These are phyloP conservation scores for Aspergillus novoparasiticus DNA, from an alignment of 2,329 filamentous ascomycete species.

Conservation along the genomic window DNA sequence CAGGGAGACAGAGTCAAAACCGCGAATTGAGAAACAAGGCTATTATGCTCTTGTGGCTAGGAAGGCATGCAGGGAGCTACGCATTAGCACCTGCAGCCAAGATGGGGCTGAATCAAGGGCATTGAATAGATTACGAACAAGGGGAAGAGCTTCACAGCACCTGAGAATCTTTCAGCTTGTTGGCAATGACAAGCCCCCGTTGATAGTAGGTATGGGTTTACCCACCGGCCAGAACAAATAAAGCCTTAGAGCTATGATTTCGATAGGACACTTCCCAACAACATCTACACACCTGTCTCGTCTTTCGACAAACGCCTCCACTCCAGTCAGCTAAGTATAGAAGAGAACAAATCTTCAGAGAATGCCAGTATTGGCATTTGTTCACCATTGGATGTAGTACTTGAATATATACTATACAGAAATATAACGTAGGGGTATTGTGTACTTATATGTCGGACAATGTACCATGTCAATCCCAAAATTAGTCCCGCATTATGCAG, in stretches of 20 bases:
- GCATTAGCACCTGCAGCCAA: too few relatives aligned
- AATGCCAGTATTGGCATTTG: not conserved
- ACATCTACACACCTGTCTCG: not conserved
- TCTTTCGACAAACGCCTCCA: not conserved
- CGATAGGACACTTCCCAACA: not conserved
- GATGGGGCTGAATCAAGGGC: too few relatives aligned
- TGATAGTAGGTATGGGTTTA: not conserved
- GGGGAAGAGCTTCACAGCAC: too few relatives aligned
- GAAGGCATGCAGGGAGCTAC: too few relatives aligned
- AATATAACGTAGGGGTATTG: constrained; percentile 19
- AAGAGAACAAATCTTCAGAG: not conserved
- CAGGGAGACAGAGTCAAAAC: too few relatives aligned
- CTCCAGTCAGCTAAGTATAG: not conserved
- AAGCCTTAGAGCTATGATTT: not conserved
- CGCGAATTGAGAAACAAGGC: too few relatives aligned
- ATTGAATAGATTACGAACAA: too few relatives aligned
- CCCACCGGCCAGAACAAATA: not conserved
- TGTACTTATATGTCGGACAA: not conserved
- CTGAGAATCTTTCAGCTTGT: too few relatives aligned
- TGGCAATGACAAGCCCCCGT: not conserved
- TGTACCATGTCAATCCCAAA: constrained; percentile 8
- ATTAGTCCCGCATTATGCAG: constrained; percentile 55
- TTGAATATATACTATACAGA: constrained; percentile 13
- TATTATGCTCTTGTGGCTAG: too few relatives aligned
- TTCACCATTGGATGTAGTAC: not conserved